Base-by-base conservation (phyloP, 305 asterid genomes). In the Rubia tinctorum region DNA sequence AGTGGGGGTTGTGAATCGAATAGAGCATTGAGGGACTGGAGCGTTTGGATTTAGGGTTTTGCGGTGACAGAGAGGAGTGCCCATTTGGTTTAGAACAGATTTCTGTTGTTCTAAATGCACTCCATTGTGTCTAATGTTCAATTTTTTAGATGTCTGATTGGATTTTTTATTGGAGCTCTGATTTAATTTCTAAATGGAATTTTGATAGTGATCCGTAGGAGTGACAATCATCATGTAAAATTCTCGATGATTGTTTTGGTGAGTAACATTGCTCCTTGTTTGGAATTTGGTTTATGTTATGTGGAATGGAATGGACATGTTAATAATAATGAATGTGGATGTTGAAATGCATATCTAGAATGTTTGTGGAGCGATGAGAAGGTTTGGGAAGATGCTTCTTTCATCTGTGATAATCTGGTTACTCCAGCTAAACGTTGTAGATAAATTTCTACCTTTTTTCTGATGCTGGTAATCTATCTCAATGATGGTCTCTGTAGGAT, bases 341-440 rank as follows among this genome's bases (percentile, higher is more conserved):
- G 6, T 55, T 71, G 20, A 70, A 64, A 8, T 72, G 63, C 88
- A 87, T 92, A 79, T 34, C 76, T 89, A 10, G 74, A 80, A 39
- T 82, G 86, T 76, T 59, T 80, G 47, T 75, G 88, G 87, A 81
- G 62, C 76, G 89, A 78, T 70, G 76, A 62, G 73, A 80, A 72
- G 66, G 82, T 82, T 74, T 72, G 79, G 58, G 86, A 68, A 64
- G 81, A 81, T 63, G 76, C 75, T 18, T 74, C 89, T 47, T 88
- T 61, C 68, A 17, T 76, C 53, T 75, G 82, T 65, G 84, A 77
- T 63, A 78, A 75, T 56, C 89, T 74, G 71, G 66, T 81, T 51
- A 91, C 96, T 58, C 97, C 95, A 0, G 78, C 81, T 23, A 88
- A 91, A 84, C 92, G 85, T 43, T 87, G 86, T 75, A 83, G 87